These are phyloP conservation scores for Fistulinella staudtii DNA, from an alignment of 1,284 basidiomycete species.

Conservation along the genomic window DNA sequence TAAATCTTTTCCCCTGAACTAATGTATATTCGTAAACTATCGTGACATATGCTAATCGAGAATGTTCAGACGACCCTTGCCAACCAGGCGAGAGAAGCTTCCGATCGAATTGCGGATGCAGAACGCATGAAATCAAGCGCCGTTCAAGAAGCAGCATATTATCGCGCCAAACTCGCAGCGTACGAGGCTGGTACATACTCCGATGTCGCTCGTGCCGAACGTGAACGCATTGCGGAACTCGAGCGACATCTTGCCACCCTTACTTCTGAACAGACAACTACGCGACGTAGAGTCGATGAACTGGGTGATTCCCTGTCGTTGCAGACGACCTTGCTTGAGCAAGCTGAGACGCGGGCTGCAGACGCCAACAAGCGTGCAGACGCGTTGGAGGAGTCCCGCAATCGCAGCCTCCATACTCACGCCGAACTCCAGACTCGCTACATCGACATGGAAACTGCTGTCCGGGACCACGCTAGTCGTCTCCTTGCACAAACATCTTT, in stretches of 20 bases:
- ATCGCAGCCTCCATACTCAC: constrained; percentile 66
- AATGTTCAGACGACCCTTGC: constrained; percentile 58
- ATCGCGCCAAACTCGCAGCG: constrained; percentile 89
- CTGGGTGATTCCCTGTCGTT: constrained; percentile 70
- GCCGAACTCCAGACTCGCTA: constrained; percentile 70
- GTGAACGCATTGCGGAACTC: constrained; percentile 75
- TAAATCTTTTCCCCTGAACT: constrained; percentile 37
- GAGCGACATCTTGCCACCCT: constrained; percentile 74
- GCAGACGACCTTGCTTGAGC: constrained; percentile 74
- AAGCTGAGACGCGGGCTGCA: constrained; percentile 77
- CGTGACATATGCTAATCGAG: constrained; percentile 14
- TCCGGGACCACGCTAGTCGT: constrained; percentile 79
- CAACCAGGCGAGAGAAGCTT: constrained; percentile 73
- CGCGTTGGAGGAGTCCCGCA: constrained; percentile 76
- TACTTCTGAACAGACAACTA: constrained; percentile 61
- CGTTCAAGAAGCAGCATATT: constrained; percentile 93
- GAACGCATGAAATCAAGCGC: constrained; percentile 80
- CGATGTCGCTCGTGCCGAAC: constrained; percentile 74
- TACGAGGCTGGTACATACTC: constrained; percentile 68
- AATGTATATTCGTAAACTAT: neutral
- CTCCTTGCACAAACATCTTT: constrained; percentile 74
- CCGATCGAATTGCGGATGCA: constrained; percentile 76
- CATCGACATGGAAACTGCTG: constrained; percentile 57
- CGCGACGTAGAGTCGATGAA: constrained; percentile 71
- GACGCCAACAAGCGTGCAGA: constrained; percentile 84